Conservation (phyloP, 495 filamentous ascomycete species). For the Oleoguttula mirabilis region DNA sequence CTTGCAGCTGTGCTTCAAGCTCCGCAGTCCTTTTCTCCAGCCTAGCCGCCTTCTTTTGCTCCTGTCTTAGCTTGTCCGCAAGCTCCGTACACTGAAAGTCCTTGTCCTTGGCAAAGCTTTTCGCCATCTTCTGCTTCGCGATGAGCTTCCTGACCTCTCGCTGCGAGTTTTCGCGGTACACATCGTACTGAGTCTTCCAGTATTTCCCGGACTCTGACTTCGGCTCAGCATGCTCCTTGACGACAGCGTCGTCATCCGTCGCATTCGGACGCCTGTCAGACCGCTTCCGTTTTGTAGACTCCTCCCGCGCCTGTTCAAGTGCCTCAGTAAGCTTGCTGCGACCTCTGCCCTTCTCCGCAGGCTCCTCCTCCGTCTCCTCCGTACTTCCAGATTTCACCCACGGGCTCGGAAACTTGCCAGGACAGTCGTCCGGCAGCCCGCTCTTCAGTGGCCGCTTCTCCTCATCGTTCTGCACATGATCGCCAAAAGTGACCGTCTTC, state of each 20-base stretch:
- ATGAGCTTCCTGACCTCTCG: constrained; percentile 50
- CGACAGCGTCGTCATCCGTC: constrained; percentile 38
- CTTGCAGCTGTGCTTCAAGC: constrained; percentile 24
- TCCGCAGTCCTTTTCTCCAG: constrained; percentile 24
- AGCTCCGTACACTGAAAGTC: constrained; percentile 67
- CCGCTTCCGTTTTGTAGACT: constrained; percentile 4
- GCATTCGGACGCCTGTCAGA: neutral
- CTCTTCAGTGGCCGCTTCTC: constrained; percentile 36
- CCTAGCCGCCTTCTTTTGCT: constrained; percentile 43
- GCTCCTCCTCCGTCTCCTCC: neutral
- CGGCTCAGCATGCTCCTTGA: constrained; percentile 66
- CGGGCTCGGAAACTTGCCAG: constrained; percentile 54
- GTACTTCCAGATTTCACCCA: constrained; percentile 30
- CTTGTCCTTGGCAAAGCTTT: constrained; percentile 81
- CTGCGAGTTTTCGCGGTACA: constrained; percentile 64
- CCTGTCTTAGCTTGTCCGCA: constrained; percentile 56
- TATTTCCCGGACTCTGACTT: constrained; percentile 77
- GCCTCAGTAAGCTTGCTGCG: constrained; percentile 45
- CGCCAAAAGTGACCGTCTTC: constrained; percentile 82
- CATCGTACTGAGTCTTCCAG: constrained; percentile 86
- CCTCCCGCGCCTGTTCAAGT: constrained; percentile 26
- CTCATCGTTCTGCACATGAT: constrained; percentile 52
- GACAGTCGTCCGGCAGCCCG: constrained; percentile 40
- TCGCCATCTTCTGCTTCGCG: constrained; percentile 51
- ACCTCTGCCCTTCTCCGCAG: constrained; percentile 19